phyloP scores from a whole-genome alignment of 768 basidiomycete species.

The Sarcodon sp. region DNA sequence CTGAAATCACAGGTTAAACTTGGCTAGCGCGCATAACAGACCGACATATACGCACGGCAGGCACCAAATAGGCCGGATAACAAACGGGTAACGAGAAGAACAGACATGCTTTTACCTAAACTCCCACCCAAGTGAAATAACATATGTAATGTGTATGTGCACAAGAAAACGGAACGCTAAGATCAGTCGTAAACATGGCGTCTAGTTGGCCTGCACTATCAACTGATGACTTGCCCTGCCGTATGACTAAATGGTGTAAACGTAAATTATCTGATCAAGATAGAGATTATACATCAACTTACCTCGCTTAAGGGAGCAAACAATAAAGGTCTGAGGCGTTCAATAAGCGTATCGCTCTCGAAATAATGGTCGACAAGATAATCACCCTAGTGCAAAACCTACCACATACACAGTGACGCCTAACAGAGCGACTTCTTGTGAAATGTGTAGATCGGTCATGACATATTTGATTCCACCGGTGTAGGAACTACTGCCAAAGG shows the following conservation, averaged over 20 bases:
- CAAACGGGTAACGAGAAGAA: conserved; percentile 37
- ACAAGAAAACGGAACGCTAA: conserved; percentile 42
- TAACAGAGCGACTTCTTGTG: conserved; percentile 38
- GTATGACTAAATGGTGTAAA: conserved; percentile 5
- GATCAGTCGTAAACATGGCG: neutral
- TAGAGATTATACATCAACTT: conserved; percentile 6
- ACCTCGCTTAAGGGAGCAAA: conserved; percentile 50
- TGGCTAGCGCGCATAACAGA: conserved; percentile 3
- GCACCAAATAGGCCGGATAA: conserved; percentile 48
- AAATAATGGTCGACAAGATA: neutral
- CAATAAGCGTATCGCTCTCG: neutral
- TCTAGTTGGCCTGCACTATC: neutral
- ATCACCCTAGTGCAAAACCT: conserved; percentile 46
- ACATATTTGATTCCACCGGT: conserved; percentile 35
- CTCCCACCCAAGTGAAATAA: conserved; percentile 42
- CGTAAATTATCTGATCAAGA: conserved; percentile 1
- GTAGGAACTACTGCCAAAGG: conserved; percentile 48
- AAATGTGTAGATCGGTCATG: conserved; percentile 31
- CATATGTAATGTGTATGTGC: conserved; percentile 35
- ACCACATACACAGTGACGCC: conserved; percentile 53
- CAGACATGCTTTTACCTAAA: conserved; percentile 32
- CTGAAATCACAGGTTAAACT: conserved; percentile 14
- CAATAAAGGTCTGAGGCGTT: conserved; percentile 26
- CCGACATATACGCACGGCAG: conserved; percentile 26
- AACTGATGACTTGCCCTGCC: conserved; percentile 30